Evolutionary conservation across 2,329 filamentous ascomycete species (phyloP), one percentile per base, ranked within the genome.

Genomic region (Trichoderma brevicompactum): DNA sequence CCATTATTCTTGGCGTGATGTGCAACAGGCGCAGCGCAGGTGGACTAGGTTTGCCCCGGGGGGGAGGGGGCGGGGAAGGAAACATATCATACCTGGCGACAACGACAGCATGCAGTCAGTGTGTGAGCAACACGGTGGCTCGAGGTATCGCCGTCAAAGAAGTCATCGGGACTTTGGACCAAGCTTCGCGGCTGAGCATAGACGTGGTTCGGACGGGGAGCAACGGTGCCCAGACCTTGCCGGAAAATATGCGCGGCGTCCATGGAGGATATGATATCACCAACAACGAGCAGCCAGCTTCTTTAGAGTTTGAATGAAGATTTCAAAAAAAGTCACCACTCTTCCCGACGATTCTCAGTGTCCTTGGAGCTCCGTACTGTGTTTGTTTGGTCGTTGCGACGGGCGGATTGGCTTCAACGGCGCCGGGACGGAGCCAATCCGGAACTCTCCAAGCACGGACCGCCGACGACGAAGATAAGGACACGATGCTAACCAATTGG

Each of bases 101-200:
- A 94, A 68, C 91, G 87, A 74, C 89, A 92, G 74, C 91, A 94
- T 23, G 91, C 91, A 56, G 91, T 92, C 72, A 94, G 78, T 6
- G 91, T 94, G 74, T 94, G 90, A 36, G 90, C 90, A 70, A 93
- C 89, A 70, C 90, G 83, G 73, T 85, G 81, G 65, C 84, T 78
- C 71, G 81, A 77, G 71, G 81, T 78, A 66, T 86, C 85, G 62
- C 71, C 75, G 73, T 86, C 84, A 52, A 76, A 79, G 38, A 78
- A 76, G 46, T 82, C 81, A 55, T 82, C 80, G 44, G 75, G 74
- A 12, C 71, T 67, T 13, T 72, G 69, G 36, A 72, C 72, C 43
- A 71, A 71, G 55, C 65, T 73, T 54, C 74, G 72, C 34, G 76
- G 73, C 52, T 74, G 72, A 61, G 72, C 71, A 46, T 56, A 67